These are phyloP conservation scores for Paralagenidium karlingii DNA, from an alignment of 352 stramenopile genomes.

Conservation along the genomic window DNA sequence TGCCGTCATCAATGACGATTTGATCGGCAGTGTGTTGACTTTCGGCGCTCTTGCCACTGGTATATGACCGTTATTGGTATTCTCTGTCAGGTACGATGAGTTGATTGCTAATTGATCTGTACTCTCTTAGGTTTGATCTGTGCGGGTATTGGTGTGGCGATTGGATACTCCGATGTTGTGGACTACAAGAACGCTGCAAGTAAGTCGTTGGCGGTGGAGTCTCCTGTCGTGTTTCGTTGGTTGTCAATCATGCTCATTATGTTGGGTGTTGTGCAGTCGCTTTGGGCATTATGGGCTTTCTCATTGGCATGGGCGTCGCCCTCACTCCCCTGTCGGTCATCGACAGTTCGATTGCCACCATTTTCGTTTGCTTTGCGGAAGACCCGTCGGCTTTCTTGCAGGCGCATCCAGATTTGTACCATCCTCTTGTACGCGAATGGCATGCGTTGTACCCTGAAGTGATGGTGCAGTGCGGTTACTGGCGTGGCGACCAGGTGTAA, in stretches of 20 bases:
- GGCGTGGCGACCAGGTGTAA: too few relatives aligned
- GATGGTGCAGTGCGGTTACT: conserved; percentile 82
- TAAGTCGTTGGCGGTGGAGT: conserved; percentile 7
- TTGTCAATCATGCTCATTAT: too few relatives aligned
- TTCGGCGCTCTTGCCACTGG: conserved; percentile 86
- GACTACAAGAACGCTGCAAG: conserved; percentile 54
- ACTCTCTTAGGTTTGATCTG: conserved; percentile 50
- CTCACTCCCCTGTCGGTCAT: conserved; percentile 88
- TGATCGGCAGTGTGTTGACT: conserved; percentile 87
- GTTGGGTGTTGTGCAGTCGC: conserved; percentile 37
- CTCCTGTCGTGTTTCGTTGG: not conserved
- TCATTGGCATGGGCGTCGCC: conserved; percentile 80
- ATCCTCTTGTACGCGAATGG: conserved; percentile 74
- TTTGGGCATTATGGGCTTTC: conserved; percentile 74
- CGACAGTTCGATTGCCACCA: conserved; percentile 89
- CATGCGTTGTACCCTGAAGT: conserved; percentile 82
- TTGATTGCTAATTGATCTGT: too few relatives aligned
- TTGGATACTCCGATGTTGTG: conserved; percentile 36
- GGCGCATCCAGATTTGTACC: conserved; percentile 73
- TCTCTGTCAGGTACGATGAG: not conserved
- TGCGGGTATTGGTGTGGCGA: conserved; percentile 32
- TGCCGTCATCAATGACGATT: conserved; percentile 93
- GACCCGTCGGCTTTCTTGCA: conserved; percentile 68
- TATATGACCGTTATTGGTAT: conserved; percentile 3
- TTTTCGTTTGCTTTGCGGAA: conserved; percentile 96